phyloP scores from a whole-genome alignment of 2,329 filamentous ascomycete genomes.

The Furcasterigmium furcatum region DNA sequence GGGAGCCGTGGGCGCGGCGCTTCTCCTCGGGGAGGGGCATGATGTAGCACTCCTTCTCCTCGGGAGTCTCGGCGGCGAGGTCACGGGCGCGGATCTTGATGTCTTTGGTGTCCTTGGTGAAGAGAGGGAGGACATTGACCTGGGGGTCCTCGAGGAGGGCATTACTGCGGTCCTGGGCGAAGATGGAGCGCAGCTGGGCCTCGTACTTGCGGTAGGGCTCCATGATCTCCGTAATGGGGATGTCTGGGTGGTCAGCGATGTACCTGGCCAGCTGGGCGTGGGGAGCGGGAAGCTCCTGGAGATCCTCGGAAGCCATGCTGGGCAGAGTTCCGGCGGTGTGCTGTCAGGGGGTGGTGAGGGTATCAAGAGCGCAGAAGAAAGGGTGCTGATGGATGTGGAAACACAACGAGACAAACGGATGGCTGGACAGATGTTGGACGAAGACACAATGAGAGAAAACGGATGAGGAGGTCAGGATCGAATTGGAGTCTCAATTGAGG shows the following conservation, averaged over 20 bases:
- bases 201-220: constrained; percentile 68
- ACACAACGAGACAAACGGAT: neutral
- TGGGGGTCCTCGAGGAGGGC: constrained; percentile 51
- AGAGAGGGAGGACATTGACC: constrained; percentile 66
- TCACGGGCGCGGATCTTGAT: constrained; percentile 63
- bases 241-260: constrained; percentile 50
- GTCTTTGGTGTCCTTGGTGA: constrained; percentile 49
- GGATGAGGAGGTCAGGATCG: neutral
- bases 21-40: constrained; percentile 63
- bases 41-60: constrained; percentile 64
- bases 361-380: neutral
- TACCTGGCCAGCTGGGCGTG: constrained; percentile 45
- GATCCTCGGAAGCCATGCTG: constrained; percentile 31
- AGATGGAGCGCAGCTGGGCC: constrained; percentile 61
- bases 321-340: neutral
- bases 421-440: neutral
- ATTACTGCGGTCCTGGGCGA: constrained; percentile 64
- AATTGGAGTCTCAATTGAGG: neutral
- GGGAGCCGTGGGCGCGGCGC: constrained; percentile 59
- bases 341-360: neutral
- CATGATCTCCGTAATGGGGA: constrained; percentile 54
- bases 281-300: constrained; percentile 44
- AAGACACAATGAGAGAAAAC: neutral
- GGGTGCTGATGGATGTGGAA: neutral
- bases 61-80: constrained; percentile 51